Conservation (phyloP, 345 rosid species). For the Citropsis articulata region DNA sequence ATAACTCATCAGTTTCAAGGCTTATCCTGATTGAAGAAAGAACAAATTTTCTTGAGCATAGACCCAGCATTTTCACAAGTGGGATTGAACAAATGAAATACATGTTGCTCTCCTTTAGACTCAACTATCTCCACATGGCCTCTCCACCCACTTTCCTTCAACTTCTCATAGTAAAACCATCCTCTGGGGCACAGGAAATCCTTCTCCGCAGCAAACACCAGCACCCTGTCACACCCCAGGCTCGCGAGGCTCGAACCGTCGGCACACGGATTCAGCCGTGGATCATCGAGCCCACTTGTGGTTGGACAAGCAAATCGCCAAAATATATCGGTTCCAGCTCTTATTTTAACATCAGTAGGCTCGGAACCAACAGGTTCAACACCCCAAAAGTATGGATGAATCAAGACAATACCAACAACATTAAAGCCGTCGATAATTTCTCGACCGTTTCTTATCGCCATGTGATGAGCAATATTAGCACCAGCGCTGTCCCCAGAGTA, state of each 20-base stretch:
- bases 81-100: constrained; percentile 36
- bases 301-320: constrained; percentile 35
- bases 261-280: constrained; percentile 36
- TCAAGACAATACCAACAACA: constrained; percentile 16
- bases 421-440: constrained; percentile 14
- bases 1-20: neutral
- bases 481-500: no score
- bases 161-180: constrained; percentile 26
- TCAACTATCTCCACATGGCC: constrained; percentile 42
- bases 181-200: constrained; percentile 39
- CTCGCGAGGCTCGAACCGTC: constrained; percentile 30
- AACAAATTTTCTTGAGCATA: constrained; percentile 16
- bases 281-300: constrained; percentile 44
- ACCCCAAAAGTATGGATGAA: constrained; percentile 35
- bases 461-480: no score
- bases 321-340: neutral
- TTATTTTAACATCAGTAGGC: neutral
- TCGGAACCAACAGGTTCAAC: constrained; percentile 19
- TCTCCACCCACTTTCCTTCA: constrained; percentile 43
- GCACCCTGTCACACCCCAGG: constrained; percentile 29
- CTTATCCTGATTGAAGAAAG: neutral
- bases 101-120: constrained; percentile 38
- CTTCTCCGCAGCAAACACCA: constrained; percentile 45
- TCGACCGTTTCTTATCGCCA: no score
- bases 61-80: constrained; percentile 22